These are phyloP conservation scores for Fusarium sp. DNA, from an alignment of 2,329 filamentous ascomycete genomes.

Conservation along the genomic window DNA sequence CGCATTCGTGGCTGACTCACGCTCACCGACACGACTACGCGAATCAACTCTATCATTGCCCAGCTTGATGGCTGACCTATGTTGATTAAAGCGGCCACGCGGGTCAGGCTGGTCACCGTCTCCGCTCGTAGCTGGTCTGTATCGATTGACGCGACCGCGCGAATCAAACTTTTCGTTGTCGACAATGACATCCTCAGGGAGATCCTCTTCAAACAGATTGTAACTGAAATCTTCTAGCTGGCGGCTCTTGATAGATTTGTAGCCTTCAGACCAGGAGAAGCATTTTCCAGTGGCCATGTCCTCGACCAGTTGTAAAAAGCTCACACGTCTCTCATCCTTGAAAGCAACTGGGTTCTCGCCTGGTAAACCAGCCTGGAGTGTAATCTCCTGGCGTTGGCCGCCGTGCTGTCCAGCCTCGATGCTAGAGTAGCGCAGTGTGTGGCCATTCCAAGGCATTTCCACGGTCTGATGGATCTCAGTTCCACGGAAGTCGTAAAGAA, in stretches of 20 bases:
- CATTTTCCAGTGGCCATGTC: constrained; percentile 44
- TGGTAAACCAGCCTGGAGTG: constrained; percentile 45
- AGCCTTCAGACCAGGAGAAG: constrained; percentile 51
- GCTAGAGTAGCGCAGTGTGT: constrained; percentile 61
- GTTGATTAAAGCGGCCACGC: not conserved
- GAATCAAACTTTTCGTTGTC: constrained; percentile 24
- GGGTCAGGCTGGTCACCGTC: not conserved
- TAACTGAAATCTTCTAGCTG: constrained; percentile 42
- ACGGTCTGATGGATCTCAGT: constrained; percentile 62
- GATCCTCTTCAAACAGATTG: constrained; percentile 40
- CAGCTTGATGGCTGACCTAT: not conserved
- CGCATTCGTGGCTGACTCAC: not conserved
- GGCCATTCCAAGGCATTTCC: constrained; percentile 53
- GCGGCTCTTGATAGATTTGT: constrained; percentile 40
- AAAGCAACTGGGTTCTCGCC: not conserved
- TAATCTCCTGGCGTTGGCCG: constrained; percentile 62
- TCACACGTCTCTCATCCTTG: not conserved
- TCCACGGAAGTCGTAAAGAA: constrained; percentile 57
- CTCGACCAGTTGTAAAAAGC: constrained; percentile 44
- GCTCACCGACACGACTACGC: not conserved
- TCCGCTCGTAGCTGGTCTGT: not conserved
- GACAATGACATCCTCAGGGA: constrained; percentile 39
- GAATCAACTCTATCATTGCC: not conserved
- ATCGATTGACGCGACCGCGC: constrained; percentile 8
- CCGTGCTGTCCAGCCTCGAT: constrained; percentile 62